A percentile compares a stretch with the other conserved stretches of the same genome.
Evolutionary conservation across 129 eudicot genomes (phyloP).

Genomic region (Tagetes erecta): DNA sequence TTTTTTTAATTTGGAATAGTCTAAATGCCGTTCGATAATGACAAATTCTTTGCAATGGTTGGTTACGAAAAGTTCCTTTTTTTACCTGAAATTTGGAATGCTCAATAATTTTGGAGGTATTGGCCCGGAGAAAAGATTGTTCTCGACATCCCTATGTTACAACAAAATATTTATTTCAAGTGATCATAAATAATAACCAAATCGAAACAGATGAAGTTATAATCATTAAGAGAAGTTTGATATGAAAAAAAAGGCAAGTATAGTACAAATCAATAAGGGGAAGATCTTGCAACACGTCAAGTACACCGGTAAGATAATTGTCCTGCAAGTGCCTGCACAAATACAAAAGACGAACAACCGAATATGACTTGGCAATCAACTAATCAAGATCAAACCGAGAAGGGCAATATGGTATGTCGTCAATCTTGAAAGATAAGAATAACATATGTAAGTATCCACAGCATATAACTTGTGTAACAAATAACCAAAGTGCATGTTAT

Average conservation of each 20-base stretch:
- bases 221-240: neutral
- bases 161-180: constrained; percentile 15
- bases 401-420: neutral
- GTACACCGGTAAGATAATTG: constrained; percentile 66
- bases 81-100: constrained; percentile 83
- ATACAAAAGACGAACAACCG: neutral
- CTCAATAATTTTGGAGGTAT: constrained; percentile 63
- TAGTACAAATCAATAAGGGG: constrained; percentile 67
- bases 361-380: neutral
- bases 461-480: neutral
- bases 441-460: neutral
- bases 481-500: neutral
- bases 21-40: neutral
- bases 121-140: constrained; percentile 93
- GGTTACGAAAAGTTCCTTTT: neutral
- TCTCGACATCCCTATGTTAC: constrained; percentile 67
- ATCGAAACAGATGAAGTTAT: neutral
- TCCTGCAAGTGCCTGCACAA: constrained; percentile 74
- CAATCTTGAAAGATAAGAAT: neutral
- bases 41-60: neutral
- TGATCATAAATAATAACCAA: neutral
- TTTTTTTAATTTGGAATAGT: neutral
- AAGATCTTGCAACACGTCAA: constrained; percentile 79
- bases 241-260: constrained; percentile 20
- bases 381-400: neutral